These are phyloP conservation scores for Ramaria sp. DNA, from an alignment of 768 basidiomycete genomes.

Conservation along the genomic window DNA sequence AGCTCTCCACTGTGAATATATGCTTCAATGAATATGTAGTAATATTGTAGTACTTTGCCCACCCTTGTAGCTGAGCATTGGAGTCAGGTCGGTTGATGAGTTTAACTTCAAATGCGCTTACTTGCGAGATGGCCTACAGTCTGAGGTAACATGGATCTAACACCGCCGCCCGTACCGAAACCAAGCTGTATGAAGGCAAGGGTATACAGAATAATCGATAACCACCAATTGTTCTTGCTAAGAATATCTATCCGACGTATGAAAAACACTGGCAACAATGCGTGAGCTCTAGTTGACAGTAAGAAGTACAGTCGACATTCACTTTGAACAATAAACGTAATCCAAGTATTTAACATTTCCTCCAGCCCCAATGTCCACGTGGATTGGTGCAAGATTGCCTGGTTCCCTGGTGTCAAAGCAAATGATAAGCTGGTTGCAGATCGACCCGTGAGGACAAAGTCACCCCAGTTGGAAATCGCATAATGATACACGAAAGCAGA, in stretches of 20 bases:
- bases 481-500: constrained; percentile 5
- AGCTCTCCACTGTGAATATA: constrained; percentile 3
- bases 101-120: not conserved
- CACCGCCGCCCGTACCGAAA: constrained; percentile 2
- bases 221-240: not conserved
- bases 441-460: no score
- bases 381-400: constrained; percentile 1
- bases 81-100: not conserved
- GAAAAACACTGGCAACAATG: not conserved
- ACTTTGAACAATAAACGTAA: constrained; percentile 6
- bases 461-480: constrained; percentile 5
- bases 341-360: constrained; percentile 8
- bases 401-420: not conserved
- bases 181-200: constrained; percentile 5
- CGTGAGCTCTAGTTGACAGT: not conserved
- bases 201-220: not conserved
- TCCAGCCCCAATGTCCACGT: constrained; percentile 3
- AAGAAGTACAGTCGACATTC: not conserved
- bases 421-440: not conserved
- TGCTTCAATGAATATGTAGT: not conserved
- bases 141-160: constrained; percentile 5
- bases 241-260: constrained; percentile 1
- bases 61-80: constrained; percentile 2
- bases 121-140: constrained; percentile 3
- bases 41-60: not conserved